Conservation (phyloP, 768 basidiomycete genomes). For the Clitopilus passeckerianus region DNA sequence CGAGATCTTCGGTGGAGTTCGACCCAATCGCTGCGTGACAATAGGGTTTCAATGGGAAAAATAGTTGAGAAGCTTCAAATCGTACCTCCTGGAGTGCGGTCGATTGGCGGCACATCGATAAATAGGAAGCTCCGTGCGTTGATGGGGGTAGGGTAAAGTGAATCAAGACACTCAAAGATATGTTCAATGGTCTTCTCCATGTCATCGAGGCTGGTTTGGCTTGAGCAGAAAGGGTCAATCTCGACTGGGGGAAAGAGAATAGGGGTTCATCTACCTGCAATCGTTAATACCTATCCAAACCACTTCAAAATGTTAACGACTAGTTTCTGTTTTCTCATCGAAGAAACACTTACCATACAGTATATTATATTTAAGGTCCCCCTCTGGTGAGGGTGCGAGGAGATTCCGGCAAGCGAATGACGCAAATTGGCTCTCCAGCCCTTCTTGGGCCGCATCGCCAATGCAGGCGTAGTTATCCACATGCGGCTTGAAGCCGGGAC, state of each 20-base stretch:
- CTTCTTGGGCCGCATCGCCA: background rate
- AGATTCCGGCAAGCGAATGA: background rate
- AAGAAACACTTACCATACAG: background rate
- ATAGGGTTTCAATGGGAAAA: background rate
- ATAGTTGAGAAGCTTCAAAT: background rate
- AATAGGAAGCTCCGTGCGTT: constrained; percentile 30
- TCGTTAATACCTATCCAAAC: background rate
- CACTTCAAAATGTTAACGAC: background rate
- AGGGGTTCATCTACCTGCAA: background rate
- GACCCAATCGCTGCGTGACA: background rate
- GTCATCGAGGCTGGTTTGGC: constrained; percentile 16
- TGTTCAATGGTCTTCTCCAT: constrained; percentile 20
- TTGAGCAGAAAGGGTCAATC: background rate
- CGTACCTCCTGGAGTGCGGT: constrained; percentile 30
- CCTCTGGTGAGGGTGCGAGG: background rate
- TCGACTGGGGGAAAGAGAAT: background rate
- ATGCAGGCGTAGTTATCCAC: background rate
- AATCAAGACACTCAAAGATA: constrained; percentile 16
- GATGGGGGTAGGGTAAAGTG: constrained; percentile 23
- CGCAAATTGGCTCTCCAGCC: background rate
- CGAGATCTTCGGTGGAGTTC: background rate
- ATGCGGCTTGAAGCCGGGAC: background rate
- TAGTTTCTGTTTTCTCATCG: too few species aligned
- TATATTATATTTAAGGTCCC: background rate
- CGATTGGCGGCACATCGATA: constrained; percentile 31